These are phyloP conservation scores for Cicer arietinum DNA, from an alignment of 306 rosid genomes.

Conservation along the genomic window DNA sequence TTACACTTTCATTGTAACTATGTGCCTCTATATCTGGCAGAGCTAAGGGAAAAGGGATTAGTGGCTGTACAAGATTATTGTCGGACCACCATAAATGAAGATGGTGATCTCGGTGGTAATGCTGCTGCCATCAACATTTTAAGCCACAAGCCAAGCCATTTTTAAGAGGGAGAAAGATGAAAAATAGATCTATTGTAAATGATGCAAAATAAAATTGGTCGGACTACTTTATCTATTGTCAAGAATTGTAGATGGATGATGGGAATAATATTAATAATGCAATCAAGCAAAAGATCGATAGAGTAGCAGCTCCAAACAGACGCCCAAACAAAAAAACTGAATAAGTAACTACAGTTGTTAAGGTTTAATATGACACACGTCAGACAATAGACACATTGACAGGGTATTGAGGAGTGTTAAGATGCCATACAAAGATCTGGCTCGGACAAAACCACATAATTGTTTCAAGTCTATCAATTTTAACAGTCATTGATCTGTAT, in stretches of 20 bases:
- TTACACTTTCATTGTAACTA: neutral
- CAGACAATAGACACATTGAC: neutral
- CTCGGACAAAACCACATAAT: neutral
- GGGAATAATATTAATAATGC: neutral
- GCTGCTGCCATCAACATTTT: neutral
- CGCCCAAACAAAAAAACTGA: neutral
- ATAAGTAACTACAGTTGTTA: neutral
- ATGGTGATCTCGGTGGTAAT: neutral
- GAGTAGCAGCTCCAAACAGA: neutral
- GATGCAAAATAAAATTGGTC: too few species aligned
- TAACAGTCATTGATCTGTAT: conserved; percentile 19
- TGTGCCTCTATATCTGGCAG: neutral
- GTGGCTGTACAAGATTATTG: neutral
- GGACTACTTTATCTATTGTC: neutral
- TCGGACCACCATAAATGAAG: neutral
- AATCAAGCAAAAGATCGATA: neutral
- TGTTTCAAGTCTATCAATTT: conserved; percentile 5
- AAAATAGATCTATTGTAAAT: neutral
- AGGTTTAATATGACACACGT: neutral
- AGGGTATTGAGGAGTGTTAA: neutral
- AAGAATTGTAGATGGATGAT: neutral
- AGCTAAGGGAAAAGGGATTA: too few species aligned
- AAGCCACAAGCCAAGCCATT: neutral
- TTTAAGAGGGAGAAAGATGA: neutral
- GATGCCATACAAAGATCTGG: conserved; percentile 21